Evolutionary conservation across 306 rosid genomes (phyloP), one percentile per base, ranked within the genome.

Genomic region (Sechiopsis laciniata): DNA sequence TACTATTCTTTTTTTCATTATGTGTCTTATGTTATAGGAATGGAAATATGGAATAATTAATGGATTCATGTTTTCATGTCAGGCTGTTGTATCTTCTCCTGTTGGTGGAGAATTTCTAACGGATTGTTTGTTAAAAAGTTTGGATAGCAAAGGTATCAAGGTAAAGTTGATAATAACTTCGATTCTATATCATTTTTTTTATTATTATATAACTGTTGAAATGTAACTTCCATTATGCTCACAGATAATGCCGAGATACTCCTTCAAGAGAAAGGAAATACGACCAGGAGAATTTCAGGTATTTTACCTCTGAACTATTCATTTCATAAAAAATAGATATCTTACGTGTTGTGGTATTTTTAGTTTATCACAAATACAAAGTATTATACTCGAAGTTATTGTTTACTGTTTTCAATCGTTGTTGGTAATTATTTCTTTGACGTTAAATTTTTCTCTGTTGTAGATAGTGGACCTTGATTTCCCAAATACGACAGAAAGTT

Each of bases 271-370:
- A 83, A 91, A 88, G 86, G 99, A 94, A 88, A 94, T 82, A 76
- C 88, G 97, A 46, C 89, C 95, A 0, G 96, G 99, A 73, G 99
- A 94, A 79, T 94, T 89, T 89, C 99, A 94, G 97, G 99, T 87
- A 88, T 75, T 64, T 56, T 74, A 74, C 55, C 42, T 73, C 40
- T 17, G 53, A 32, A 72, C 63, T 54, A 12, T 20, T 20, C 55
- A 17, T 66, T 45, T 66, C 17, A 12, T 45, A 17, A 66, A 66
- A 66, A 32, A 32, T 4, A 32, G 2, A 32, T 1, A 32, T 1
- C 3, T 32, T 32, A 1, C 4, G 37, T 1, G 0, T 32, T 32
- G 37, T 32, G 37, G 5, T 32, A 32, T 2, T 32, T 32, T n/a
- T 45, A 40, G 29, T 42, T 10, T 65, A 66, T 66, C 55, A 14